phyloP scores from a whole-genome alignment of 2,329 filamentous ascomycete genomes.

The Elsinoe necatrix region DNA sequence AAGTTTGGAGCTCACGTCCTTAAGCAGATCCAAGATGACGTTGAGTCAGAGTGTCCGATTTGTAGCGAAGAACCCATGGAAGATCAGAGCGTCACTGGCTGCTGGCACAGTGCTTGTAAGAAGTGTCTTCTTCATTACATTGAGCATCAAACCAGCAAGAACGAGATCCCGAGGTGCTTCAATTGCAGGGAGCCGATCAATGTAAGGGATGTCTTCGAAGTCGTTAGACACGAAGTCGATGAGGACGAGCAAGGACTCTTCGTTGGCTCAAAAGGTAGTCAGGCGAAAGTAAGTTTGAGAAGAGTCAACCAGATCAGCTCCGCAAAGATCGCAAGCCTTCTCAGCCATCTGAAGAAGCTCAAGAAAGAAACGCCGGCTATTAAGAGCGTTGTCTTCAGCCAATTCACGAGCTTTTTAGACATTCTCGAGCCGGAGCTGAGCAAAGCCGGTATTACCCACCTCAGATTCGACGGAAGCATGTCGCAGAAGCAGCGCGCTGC shows the following conservation, averaged over 20 bases:
- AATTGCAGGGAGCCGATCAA: slow-evolving; percentile 81
- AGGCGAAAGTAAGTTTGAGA: slow-evolving; percentile 50
- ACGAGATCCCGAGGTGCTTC: slow-evolving; percentile 72
- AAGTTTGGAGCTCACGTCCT: slow-evolving; percentile 80
- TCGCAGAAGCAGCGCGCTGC: slow-evolving; percentile 72
- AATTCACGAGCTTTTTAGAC: slow-evolving; percentile 93
- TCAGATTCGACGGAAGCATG: slow-evolving; percentile 91
- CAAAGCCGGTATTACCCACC: slow-evolving; percentile 61
- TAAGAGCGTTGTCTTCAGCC: slow-evolving; percentile 91
- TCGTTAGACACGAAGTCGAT: slow-evolving; percentile 64
- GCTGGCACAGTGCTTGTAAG: slow-evolving; percentile 96
- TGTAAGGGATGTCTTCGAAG: slow-evolving; percentile 80
- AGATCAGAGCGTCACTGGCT: slow-evolving; percentile 87
- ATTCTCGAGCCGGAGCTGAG: slow-evolving; percentile 76
- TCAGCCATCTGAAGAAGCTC: slow-evolving; percentile 63
- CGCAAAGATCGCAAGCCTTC: slow-evolving; percentile 76
- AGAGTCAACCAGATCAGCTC: slow-evolving; percentile 62
- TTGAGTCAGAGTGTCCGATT: slow-evolving; percentile 82
- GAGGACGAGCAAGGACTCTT: slow-evolving; percentile 24
- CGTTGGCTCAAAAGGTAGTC: not conserved
- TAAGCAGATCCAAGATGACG: slow-evolving; percentile 83
- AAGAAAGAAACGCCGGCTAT: slow-evolving; percentile 57
- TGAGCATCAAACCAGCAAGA: slow-evolving; percentile 71
- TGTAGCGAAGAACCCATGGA: slow-evolving; percentile 95
- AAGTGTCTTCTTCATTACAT: slow-evolving; percentile 87